phyloP scores from a whole-genome alignment of 164 flowering plant species.

The Aristolochia californica region DNA sequence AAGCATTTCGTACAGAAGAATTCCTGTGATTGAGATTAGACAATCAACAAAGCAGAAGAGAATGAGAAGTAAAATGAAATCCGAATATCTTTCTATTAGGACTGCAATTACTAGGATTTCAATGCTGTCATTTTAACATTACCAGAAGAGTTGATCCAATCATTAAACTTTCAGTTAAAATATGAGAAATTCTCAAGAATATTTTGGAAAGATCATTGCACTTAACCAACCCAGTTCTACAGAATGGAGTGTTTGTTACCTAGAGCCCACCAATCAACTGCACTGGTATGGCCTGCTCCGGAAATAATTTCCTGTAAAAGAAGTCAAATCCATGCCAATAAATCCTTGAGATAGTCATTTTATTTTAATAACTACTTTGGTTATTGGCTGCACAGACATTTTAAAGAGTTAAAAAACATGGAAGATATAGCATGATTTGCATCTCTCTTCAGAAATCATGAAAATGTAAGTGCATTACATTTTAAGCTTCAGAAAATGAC shows the following conservation, averaged over 20 bases:
- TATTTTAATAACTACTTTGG: too few species aligned
- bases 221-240: background rate
- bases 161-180: too few species aligned
- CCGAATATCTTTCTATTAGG: background rate
- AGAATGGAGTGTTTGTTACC: constrained; percentile 49
- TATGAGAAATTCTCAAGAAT: background rate
- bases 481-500: too few species aligned
- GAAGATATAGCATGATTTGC: too few species aligned
- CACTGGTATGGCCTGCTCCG: constrained; percentile 96
- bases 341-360: background rate
- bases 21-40: constrained; percentile 31
- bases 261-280: constrained; percentile 99
- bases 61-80: background rate
- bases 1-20: constrained; percentile 92
- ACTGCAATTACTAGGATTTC: background rate
- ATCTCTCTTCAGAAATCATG: too few species aligned
- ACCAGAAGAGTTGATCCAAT: background rate
- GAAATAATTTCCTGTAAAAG: constrained; percentile 75
- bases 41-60: constrained; percentile 1
- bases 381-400: too few species aligned
- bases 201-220: background rate
- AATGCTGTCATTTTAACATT: too few species aligned
- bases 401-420: background rate
- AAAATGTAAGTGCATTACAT: too few species aligned
- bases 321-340: background rate